A percentile compares a stretch with the other conserved stretches of the same genome.
Conservation (phyloP, 805 yeast species). For the Candida oleophila region DNA sequence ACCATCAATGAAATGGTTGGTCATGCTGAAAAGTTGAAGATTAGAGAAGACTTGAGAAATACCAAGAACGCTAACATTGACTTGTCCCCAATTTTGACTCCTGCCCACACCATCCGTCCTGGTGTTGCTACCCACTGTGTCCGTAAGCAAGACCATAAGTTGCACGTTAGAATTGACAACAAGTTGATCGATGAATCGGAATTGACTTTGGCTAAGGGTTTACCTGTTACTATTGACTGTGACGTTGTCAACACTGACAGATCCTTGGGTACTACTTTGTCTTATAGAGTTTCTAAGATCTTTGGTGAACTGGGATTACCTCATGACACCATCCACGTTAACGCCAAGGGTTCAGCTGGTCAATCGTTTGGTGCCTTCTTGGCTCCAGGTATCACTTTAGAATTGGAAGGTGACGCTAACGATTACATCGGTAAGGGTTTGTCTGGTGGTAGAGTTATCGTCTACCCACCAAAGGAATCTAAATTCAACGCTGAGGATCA, state of each 20-base stretch:
- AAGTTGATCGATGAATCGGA: slow-evolving; percentile 96
- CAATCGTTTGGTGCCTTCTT: slow-evolving; percentile 98
- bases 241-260: slow-evolving; percentile 95
- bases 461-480: slow-evolving; percentile 86
- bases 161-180: slow-evolving; percentile 92
- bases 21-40: slow-evolving; percentile 84
- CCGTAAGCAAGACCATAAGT: slow-evolving; percentile 89
- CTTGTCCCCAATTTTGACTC: slow-evolving; percentile 89
- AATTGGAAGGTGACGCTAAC: slow-evolving; percentile 95
- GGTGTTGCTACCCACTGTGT: slow-evolving; percentile 94
- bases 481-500: slow-evolving; percentile 92
- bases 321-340: slow-evolving; percentile 92
- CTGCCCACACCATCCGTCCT: slow-evolving; percentile 94
- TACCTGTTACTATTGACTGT: slow-evolving; percentile 92
- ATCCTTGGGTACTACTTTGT: slow-evolving; percentile 90
- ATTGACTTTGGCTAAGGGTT: slow-evolving; percentile 91
- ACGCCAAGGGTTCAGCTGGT: slow-evolving; percentile 91
- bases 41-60: slow-evolving; percentile 80
- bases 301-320: slow-evolving; percentile 95
- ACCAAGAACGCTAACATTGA: slow-evolving; percentile 91
- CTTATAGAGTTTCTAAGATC: slow-evolving; percentile 88
- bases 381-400: slow-evolving; percentile 93
- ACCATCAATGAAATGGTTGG: slow-evolving; percentile 98
- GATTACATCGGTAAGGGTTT: slow-evolving; percentile 98
- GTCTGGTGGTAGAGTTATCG: slow-evolving; percentile 90